A percentile compares a stretch with the other conserved stretches of the same genome.
These are phyloP conservation scores for Coemansia asiatica DNA, from an alignment of 192 early-diverging fungal species.

Conservation along the genomic window DNA sequence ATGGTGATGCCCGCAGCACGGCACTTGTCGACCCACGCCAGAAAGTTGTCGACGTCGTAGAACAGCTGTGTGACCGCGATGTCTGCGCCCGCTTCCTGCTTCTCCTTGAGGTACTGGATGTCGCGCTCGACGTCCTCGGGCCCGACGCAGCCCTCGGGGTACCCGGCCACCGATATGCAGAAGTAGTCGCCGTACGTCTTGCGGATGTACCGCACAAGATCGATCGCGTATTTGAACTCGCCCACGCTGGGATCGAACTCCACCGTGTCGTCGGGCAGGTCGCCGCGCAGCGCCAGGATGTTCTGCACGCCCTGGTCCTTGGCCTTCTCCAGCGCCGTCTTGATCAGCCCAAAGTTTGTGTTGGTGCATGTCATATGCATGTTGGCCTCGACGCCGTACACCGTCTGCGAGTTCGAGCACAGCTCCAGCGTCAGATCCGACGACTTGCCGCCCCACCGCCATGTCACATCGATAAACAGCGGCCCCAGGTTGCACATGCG, in stretches of 20 bases:
- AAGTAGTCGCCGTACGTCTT: constrained; percentile 90
- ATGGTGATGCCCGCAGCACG: constrained; percentile 74
- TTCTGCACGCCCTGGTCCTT: constrained; percentile 94
- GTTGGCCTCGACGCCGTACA: constrained; percentile 92
- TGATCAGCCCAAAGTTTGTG: constrained; percentile 88
- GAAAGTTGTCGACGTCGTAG: constrained; percentile 85
- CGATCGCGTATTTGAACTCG: constrained; percentile 84
- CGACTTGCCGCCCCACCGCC: constrained; percentile 91
- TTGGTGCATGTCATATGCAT: constrained; percentile 99
- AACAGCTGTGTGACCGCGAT: constrained; percentile 94
- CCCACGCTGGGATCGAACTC: constrained; percentile 81
- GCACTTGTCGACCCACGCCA: constrained; percentile 76
- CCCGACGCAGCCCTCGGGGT: constrained; percentile 93
- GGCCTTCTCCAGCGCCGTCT: constrained; percentile 81
- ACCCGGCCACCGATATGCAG: constrained; percentile 93
- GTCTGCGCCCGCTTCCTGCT: constrained; percentile 91
- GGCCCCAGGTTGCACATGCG: constrained; percentile 93
- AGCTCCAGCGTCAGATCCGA: constrained; percentile 89
- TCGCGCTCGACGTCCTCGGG: constrained; percentile 74
- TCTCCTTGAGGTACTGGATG: constrained; percentile 76
- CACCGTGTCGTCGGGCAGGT: constrained; percentile 81
- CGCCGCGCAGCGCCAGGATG: constrained; percentile 94
- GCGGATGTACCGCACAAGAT: constrained; percentile 90
- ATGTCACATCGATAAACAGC: constrained; percentile 79
- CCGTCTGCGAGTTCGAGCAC: constrained; percentile 83